Evolutionary conservation across 2,329 filamentous ascomycete genomes (phyloP).

Genomic region (Aspergillus sp.): DNA sequence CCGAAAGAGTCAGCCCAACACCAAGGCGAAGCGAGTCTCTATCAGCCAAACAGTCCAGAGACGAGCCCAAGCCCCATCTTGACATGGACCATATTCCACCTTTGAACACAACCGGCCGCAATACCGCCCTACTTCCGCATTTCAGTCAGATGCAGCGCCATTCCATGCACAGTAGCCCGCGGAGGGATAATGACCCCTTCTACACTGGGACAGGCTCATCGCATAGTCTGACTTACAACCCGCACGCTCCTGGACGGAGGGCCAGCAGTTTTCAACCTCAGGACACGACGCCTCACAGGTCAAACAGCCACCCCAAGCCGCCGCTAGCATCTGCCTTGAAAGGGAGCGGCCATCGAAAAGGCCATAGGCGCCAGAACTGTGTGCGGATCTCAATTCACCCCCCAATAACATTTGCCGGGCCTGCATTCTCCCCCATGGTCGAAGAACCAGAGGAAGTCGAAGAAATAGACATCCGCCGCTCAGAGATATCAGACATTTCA

Average conservation of each 20-base stretch:
- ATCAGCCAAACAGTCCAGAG: constrained; percentile 27
- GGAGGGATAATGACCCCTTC: constrained; percentile 34
- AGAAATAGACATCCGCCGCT: constrained; percentile 32
- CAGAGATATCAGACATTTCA: constrained; percentile 26
- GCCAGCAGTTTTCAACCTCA: constrained; percentile 20
- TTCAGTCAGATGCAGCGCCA: constrained; percentile 32
- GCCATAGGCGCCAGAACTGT: constrained; percentile 49
- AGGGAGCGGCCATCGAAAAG: constrained; percentile 39
- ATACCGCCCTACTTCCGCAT: constrained; percentile 25
- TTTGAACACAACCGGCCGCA: constrained; percentile 16
- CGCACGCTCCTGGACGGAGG: constrained; percentile 26
- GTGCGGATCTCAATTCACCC: constrained; percentile 47
- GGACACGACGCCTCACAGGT: constrained; percentile 28
- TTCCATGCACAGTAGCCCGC: constrained; percentile 26
- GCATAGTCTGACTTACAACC: constrained; percentile 24
- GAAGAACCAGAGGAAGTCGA: constrained; percentile 43
- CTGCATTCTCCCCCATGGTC: constrained; percentile 39
- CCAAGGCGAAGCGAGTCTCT: constrained; percentile 40
- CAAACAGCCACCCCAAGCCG: constrained; percentile 27
- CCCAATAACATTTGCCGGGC: constrained; percentile 39
- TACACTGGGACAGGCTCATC: constrained; percentile 26
- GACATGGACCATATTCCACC: constrained; percentile 24
- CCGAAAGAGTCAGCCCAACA: constrained; percentile 29
- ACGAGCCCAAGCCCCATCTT: constrained; percentile 22
- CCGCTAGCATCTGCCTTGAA: constrained; percentile 40